Percentiles rank a stretch among this genome's conserved stretches.
These are phyloP conservation scores for Infundibulicybe gibba DNA, from an alignment of 768 basidiomycete species.

Conservation along the genomic window DNA sequence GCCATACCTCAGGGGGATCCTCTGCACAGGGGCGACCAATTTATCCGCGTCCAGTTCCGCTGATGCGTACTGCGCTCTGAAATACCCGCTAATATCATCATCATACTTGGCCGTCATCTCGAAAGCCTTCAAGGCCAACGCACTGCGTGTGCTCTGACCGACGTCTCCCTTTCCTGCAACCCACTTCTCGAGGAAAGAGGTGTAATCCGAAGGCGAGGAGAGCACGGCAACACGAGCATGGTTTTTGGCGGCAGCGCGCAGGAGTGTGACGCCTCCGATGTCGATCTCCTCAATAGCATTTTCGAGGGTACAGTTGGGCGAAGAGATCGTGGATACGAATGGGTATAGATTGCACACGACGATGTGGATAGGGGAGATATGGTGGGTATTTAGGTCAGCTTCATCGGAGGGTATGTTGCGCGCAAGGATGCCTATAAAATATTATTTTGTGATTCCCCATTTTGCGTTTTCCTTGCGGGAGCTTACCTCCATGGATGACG, in stretches of 20 bases:
- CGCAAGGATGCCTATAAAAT: conserved; percentile 81
- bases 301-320: conserved; percentile 84
- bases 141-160: conserved; percentile 64
- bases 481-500: conserved; percentile 89
- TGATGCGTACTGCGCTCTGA: conserved; percentile 92
- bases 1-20: conserved; percentile 87
- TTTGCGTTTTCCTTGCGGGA: background rate
- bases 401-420: conserved; percentile 89
- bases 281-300: conserved; percentile 98
- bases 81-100: conserved; percentile 93
- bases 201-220: conserved; percentile 87
- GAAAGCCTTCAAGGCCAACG: conserved; percentile 93
- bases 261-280: conserved; percentile 96
- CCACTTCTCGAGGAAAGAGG: conserved; percentile 76
- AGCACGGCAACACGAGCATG: conserved; percentile 89
- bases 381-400: conserved; percentile 75
- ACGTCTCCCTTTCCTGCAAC: conserved; percentile 73
- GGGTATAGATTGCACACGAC: conserved; percentile 99
- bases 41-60: conserved; percentile 63
- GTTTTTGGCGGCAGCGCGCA: conserved; percentile 98
- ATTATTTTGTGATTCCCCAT: conserved; percentile 6
- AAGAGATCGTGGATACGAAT: conserved; percentile 87
- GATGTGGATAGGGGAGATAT: conserved; percentile 90
- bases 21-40: conserved; percentile 70
- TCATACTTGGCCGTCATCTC: conserved; percentile 96